A percentile compares a stretch with the other conserved stretches of the same genome.
Evolutionary conservation across 2,329 filamentous ascomycete genomes (phyloP).

Genomic region (Penicillium griseofulvum): DNA sequence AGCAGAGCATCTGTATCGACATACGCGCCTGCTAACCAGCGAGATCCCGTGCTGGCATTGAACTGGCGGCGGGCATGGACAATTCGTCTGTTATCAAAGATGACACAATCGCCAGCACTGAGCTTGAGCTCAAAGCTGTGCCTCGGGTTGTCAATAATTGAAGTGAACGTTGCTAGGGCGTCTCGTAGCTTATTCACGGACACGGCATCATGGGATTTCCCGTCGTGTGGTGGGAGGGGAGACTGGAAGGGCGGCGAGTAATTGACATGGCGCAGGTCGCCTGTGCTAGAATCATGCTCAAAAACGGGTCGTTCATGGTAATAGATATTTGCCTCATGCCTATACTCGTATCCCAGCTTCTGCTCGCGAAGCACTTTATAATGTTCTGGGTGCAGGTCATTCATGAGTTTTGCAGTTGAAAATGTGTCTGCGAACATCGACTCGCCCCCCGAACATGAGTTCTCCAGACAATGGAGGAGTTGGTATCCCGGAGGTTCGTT

Average conservation of each 20-base stretch:
- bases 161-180: slow-evolving; percentile 60
- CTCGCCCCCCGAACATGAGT: slow-evolving; percentile 74
- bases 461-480: slow-evolving; percentile 83
- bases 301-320: slow-evolving; percentile 58
- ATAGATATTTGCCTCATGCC: slow-evolving; percentile 64
- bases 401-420: slow-evolving; percentile 50
- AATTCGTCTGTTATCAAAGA: slow-evolving; percentile 89
- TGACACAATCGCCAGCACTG: slow-evolving; percentile 77
- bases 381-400: neutral
- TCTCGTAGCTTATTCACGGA: slow-evolving; percentile 13
- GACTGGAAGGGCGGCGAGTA: slow-evolving; percentile 83
- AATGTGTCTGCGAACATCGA: slow-evolving; percentile 82
- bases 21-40: slow-evolving; percentile 87
- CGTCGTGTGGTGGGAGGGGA: slow-evolving; percentile 37
- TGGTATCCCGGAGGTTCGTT: slow-evolving; percentile 75
- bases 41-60: slow-evolving; percentile 59
- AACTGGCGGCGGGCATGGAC: slow-evolving; percentile 80
- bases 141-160: slow-evolving; percentile 57
- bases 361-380: slow-evolving; percentile 43
- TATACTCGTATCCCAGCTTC: slow-evolving; percentile 64
- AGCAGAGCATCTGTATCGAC: slow-evolving; percentile 65
- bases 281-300: slow-evolving; percentile 27
- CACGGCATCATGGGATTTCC: neutral
- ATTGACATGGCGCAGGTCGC: slow-evolving; percentile 49
- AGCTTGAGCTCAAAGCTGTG: slow-evolving; percentile 68